Evolutionary conservation across 192 early-diverging fungal species (phyloP), one percentile per base, ranked within the genome.

Genomic region (Coemansia nantahalensis): DNA sequence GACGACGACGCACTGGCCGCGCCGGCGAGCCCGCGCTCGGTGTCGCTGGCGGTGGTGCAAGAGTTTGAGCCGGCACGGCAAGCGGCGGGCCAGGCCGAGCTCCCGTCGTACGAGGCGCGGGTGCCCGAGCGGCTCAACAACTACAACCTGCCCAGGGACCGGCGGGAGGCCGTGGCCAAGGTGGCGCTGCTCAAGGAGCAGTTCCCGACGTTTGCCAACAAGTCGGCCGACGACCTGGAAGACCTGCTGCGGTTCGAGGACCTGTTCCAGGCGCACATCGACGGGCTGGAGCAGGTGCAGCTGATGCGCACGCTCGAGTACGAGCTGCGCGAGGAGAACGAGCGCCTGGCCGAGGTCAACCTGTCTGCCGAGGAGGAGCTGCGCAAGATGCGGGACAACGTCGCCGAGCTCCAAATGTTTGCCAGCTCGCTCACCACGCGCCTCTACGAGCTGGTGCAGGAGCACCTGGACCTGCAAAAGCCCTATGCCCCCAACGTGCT

Each of bases 181-280:
- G 26, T 28, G 26, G 26, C 4, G 26, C 26, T 28, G 26, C 45
- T 78, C 0, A 41, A 45, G 21, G 69, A 67, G 39, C 68, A 78
- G 22, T 78, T 72, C 32, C 76, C 76, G 3, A 78, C 76, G 8
- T 78, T 78, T 59, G 76, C 68, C 18, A 78, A 78, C 59, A 78
- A 78, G 51, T 68, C 76, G 2, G 68, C 76, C 1, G 76, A 72
- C 30, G 76, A 78, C 52, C 51, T 78, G 0, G 64, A 71, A 34
- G 76, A 78, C 44, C 55, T 78, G 4, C 42, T 78, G 23, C 68
- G 64, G 14, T 78, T 65, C 45, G 76, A 72, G 31, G 76, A 78
- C 48, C 56, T 78, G 38, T 78, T 78, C 46, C 76, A 72, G 37
- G 68, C 76, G 19, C 69, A 78, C 35, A 72, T 78, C 19, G 66